A percentile compares a stretch with the other conserved stretches of the same genome.
phyloP scores from a whole-genome alignment of 495 filamentous ascomycete genomes.

The Delitschia confertaspora region DNA sequence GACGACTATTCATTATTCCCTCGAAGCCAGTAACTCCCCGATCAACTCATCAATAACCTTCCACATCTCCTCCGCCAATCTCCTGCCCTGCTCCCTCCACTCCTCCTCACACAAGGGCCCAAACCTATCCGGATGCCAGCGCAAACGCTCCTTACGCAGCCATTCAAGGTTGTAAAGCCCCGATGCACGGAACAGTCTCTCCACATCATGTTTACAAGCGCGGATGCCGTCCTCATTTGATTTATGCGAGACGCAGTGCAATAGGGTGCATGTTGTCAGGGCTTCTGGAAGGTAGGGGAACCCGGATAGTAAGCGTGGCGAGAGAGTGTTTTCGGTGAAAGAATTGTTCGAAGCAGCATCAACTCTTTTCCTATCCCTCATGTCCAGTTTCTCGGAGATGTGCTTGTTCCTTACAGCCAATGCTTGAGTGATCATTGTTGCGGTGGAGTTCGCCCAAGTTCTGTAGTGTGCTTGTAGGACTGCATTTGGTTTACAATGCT shows the following conservation, averaged over 20 bases:
- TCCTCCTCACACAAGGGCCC: conserved; percentile 19
- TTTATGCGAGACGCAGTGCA: conserved; percentile 6
- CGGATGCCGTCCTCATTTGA: conserved; percentile 5
- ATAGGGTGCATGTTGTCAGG: conserved; percentile 5
- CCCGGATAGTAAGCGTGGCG: neutral
- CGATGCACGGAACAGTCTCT: conserved; percentile 13
- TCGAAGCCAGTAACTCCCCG: too few species aligned
- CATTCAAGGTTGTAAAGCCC: conserved; percentile 22
- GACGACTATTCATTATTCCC: too few species aligned
- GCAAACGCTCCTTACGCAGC: conserved; percentile 21
- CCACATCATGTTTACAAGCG: conserved; percentile 24
- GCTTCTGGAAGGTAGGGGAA: conserved; percentile 20
- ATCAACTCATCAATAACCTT: conserved; percentile 20
- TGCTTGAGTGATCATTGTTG: neutral
- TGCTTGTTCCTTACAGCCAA: neutral
- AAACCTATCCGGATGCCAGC: conserved; percentile 28
- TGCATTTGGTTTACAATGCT: too few species aligned
- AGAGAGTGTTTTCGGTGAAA: neutral
- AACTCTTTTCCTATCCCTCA: neutral
- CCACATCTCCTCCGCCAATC: conserved; percentile 24
- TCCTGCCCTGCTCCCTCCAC: conserved; percentile 14
- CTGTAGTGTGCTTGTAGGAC: conserved; percentile 5
- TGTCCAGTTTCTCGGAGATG: neutral
- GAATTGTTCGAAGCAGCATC: neutral
- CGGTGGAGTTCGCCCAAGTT: neutral